A percentile compares a stretch with the other conserved stretches of the same genome.
Evolutionary conservation across 2,329 filamentous ascomycete genomes (phyloP).

Genomic region (Trichoderma atrobrunneum): DNA sequence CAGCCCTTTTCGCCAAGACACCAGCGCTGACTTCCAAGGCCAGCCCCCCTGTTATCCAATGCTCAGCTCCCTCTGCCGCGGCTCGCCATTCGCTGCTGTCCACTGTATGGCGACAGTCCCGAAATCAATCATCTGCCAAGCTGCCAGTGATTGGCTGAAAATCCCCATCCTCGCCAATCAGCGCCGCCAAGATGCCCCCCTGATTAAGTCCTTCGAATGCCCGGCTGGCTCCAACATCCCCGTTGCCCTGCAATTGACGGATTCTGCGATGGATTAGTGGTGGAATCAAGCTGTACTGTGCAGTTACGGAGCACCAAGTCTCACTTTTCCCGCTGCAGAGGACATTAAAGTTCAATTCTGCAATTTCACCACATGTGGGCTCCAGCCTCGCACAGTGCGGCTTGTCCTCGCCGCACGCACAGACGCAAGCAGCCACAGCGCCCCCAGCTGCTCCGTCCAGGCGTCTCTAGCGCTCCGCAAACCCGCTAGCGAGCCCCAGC

Average conservation of each 20-base stretch:
- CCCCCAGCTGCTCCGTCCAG: background rate
- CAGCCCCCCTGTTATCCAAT: background rate
- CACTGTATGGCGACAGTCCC: background rate
- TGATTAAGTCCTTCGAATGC: background rate
- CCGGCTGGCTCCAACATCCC: background rate
- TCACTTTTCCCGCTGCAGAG: background rate
- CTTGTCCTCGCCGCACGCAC: background rate
- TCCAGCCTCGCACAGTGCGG: background rate
- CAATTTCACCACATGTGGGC: background rate
- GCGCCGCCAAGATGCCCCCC: background rate
- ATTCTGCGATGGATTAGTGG: background rate
- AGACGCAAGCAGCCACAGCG: slow-evolving; percentile 15
- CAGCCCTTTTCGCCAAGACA: background rate
- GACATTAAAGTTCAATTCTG: background rate
- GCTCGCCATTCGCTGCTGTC: background rate
- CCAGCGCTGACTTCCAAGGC: slow-evolving; percentile 1
- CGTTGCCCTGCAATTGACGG: background rate
- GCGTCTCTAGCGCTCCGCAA: background rate
- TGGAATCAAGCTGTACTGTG: background rate
- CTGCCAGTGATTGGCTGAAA: background rate
- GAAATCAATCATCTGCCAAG: background rate
- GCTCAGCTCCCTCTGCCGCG: background rate
- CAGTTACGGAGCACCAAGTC: background rate
- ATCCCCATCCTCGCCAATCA: background rate
- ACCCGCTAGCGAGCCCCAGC: background rate